Percentiles rank a stretch among this genome's conserved stretches.
phyloP scores from a whole-genome alignment of 331 rosid species.

The Prunus yedoensis region DNA sequence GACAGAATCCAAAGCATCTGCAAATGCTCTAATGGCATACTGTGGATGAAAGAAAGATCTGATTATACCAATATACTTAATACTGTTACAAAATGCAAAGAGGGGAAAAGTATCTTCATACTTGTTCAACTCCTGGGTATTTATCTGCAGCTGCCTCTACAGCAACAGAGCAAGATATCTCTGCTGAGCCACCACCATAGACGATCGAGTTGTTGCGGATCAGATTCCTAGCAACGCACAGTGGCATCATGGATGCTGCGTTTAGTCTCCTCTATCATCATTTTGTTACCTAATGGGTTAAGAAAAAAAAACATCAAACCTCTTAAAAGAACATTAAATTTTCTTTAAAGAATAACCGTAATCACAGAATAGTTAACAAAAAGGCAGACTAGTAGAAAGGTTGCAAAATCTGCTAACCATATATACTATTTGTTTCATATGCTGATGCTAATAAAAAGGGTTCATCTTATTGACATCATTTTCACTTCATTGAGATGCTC shows the following conservation, averaged over 20 bases:
- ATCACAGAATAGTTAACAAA: background rate
- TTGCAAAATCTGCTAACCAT: background rate
- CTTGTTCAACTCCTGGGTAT: slow-evolving; percentile 97
- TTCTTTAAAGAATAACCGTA: background rate
- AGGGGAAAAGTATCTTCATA: slow-evolving; percentile 18
- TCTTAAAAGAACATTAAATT: slow-evolving; percentile 15
- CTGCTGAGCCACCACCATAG: slow-evolving; percentile 97
- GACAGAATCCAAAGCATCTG: slow-evolving; percentile 82
- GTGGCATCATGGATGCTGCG: slow-evolving; percentile 93
- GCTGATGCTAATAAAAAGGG: background rate
- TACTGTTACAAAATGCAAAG: background rate
- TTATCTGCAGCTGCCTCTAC: slow-evolving; percentile 92
- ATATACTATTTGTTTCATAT: background rate
- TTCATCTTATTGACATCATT: background rate
- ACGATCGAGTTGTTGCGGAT: slow-evolving; percentile 95
- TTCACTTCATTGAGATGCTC: background rate
- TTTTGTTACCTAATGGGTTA: slow-evolving; percentile 70
- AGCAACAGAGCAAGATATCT: slow-evolving; percentile 81
- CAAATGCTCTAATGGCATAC: slow-evolving; percentile 97
- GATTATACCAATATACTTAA: background rate
- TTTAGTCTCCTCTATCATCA: slow-evolving; percentile 98
- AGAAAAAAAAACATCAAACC: slow-evolving; percentile 11
- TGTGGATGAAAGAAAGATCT: slow-evolving; percentile 34
- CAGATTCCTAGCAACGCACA: slow-evolving; percentile 97
- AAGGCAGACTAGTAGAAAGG: too few relatives aligned